Evolutionary conservation across 345 rosid genomes (phyloP), one percentile per base, ranked within the genome.

Genomic region (Acer negundo): DNA sequence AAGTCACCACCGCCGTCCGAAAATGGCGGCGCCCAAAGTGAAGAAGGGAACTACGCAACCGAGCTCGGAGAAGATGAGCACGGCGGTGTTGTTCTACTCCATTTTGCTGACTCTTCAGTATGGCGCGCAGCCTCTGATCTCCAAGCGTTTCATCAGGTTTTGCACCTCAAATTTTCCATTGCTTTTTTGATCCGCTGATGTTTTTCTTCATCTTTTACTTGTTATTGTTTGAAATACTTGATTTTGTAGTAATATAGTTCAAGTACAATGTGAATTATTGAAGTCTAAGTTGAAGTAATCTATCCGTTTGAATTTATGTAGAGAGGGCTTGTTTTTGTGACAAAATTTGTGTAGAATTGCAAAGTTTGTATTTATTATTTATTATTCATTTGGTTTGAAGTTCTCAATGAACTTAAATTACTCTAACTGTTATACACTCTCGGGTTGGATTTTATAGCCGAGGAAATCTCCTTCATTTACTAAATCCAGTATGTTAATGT

Each of bases 91-190:
- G 88, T 62, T 94, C 53, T 94, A 84, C 85, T 96, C 97, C 73
- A 70, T 90, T 24, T 72, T 94, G 61, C 98, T 96, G 49, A 75
- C 94, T 79, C 79, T 96, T 81, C 99, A 96, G 82, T 96, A 96
- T 79, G 98, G 97, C 35, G 90, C 91, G 20, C 99, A 96, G 79
- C 99, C 99, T 84, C 86, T 94, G 69, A 88, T 96, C 87, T 91
- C 98, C 87, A 96, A 93, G 80, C 87, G 97, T 80, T 96, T 87
- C 86, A 87, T 81, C 77, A 82, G 97, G 99, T 94, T 23, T 17
- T 35, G 5, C 46, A 12, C 23, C 24, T 38, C 22, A 31, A 40
- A 2, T 20, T 49, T 53, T 47, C 20, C 3, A 2, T 67, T 22
- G 17, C 40, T 66, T 56, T 66, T 42, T 8, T 8, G 38, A 35